A percentile compares a stretch with the other conserved stretches of the same genome.
Conservation (phyloP, 2,329 filamentous ascomycete genomes). For the Penicillium sp. region DNA sequence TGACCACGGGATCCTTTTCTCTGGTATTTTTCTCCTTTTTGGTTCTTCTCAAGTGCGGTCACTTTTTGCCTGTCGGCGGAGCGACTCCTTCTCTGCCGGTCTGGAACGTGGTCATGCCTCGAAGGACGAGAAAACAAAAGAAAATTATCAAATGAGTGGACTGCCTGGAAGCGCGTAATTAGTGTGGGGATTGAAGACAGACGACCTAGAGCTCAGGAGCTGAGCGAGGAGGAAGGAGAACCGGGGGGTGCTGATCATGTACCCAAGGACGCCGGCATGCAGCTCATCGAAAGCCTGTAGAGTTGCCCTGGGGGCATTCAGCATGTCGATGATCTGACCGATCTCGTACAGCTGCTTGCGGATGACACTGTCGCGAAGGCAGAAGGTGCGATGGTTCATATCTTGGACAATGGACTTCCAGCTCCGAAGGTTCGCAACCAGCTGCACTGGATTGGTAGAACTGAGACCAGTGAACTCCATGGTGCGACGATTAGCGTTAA, state of each 20-base stretch:
- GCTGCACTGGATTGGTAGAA: conserved; percentile 38
- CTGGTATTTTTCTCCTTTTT: neutral
- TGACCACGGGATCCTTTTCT: neutral
- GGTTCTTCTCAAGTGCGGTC: neutral
- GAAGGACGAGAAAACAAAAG: neutral
- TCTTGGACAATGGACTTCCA: conserved; percentile 50
- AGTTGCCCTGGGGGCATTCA: conserved; percentile 43
- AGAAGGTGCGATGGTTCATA: conserved; percentile 52
- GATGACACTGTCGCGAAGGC: conserved; percentile 49
- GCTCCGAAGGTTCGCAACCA: conserved; percentile 48
- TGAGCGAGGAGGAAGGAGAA: neutral
- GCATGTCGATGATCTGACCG: conserved; percentile 50
- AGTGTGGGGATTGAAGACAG: neutral
- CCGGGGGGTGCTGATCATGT: neutral
- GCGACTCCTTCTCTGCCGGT: neutral
- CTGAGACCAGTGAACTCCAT: conserved; percentile 48
- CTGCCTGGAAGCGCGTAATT: neutral
- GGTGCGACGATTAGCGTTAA: conserved; percentile 46
- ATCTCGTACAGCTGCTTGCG: conserved; percentile 51
- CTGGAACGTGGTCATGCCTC: neutral
- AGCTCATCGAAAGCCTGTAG: conserved; percentile 42
- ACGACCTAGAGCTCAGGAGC: neutral
- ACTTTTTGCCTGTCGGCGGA: neutral
- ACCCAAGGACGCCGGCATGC: neutral
- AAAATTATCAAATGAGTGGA: neutral